Evolutionary conservation across 1,139 yeast genomes (phyloP), one percentile per base, ranked within the genome.

Genomic region (Zhuliangozyma blackwelliae): DNA sequence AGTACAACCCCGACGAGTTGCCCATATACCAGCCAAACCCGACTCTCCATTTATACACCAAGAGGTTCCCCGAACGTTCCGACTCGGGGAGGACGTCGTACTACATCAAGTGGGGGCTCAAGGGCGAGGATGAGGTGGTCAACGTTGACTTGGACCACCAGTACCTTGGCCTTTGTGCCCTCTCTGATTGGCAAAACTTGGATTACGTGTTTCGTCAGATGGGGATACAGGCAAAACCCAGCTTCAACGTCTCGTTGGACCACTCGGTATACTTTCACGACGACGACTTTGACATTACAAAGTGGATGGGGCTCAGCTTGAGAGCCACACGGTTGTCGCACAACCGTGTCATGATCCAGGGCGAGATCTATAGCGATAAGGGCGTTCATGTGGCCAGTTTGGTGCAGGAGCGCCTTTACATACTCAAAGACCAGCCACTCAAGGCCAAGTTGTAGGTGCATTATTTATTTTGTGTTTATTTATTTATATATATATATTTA

Each of bases 101-200:
- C 50, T 73, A 72, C 61, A 65, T 68, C 7, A 60, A 55, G 43
- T 67, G 66, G 45, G 68, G 67, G 37, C 62, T 59, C 11, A 51
- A 49, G n/a, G 25, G 27, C 21, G 47, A 52, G 32, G 39, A 35
- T 16, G 34, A 36, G 8, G 16, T 44, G 7, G 21, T 27, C n/a
- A 37, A 38, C 5, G 25, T 40, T 13, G 44, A 41, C 3, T 31
- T 33, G 2, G 43, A 36, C 10, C 75, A 65, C 51, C 73, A 78
- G 43, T 78, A 74, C 52, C 77, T 74, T 19, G 85, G 83, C 1
- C 54, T 83, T 33, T 80, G 82, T 1, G 76, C 77, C 37, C 60
- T 82, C 16, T 70, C 84, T 0, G 92, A 84, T 29, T 42, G 46
- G 46, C 35, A 40, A n/a, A 34, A 28, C 20, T 30, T 41, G 13